phyloP scores from a whole-genome alignment of 2,329 filamentous ascomycete species.

The Ceratocystis destructans region DNA sequence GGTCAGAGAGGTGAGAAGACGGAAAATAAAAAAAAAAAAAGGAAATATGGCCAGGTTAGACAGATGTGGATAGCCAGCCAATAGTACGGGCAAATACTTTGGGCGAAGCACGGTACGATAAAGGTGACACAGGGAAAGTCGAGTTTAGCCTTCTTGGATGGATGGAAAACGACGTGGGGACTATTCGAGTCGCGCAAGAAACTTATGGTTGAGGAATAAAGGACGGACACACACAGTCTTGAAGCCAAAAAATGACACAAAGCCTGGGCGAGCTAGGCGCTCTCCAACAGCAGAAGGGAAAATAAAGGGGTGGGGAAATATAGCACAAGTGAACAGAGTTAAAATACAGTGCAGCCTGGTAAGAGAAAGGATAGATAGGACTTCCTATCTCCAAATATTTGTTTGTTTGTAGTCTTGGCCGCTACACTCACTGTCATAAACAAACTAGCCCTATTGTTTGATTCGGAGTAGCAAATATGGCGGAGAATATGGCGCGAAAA shows the following conservation, averaged over 20 bases:
- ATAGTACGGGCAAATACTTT: background rate
- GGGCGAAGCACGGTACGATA: background rate
- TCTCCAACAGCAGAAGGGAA: background rate
- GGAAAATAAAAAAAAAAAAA: background rate
- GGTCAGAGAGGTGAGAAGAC: background rate
- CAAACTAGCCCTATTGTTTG: background rate
- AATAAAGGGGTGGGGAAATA: background rate
- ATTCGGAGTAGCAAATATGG: conserved; percentile 17
- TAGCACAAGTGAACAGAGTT: background rate
- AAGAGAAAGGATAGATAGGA: background rate
- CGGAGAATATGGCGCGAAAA: conserved; percentile 3
- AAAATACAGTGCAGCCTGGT: background rate
- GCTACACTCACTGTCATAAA: background rate
- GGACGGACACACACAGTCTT: background rate
- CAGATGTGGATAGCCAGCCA: conserved; percentile 1
- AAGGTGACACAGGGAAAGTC: background rate
- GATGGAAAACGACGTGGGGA: background rate
- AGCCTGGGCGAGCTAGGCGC: background rate
- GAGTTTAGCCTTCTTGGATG: background rate
- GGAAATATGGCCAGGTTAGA: background rate
- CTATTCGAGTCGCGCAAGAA: background rate
- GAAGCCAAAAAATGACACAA: background rate
- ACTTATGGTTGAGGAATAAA: background rate
- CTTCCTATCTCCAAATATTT: background rate
- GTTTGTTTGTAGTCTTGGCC: background rate